Conservation (phyloP, 2,329 filamentous ascomycete genomes). For the Atkinsonella texensis region DNA sequence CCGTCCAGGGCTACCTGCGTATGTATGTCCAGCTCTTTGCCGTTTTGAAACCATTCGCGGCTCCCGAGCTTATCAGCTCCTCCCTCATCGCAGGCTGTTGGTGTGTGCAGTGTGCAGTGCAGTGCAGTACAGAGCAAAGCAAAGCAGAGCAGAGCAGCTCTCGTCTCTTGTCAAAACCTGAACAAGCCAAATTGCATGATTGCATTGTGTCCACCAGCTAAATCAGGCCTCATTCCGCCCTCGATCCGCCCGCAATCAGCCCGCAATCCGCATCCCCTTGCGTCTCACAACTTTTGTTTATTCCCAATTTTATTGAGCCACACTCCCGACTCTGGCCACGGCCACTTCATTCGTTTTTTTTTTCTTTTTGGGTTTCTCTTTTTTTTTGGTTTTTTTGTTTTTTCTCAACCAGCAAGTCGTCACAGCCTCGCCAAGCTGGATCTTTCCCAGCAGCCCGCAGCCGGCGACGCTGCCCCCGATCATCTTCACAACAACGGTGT, state of each 20-base stretch:
- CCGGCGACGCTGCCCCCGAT: conserved; percentile 14
- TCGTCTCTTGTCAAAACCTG: neutral
- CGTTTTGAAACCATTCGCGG: neutral
- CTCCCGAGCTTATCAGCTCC: neutral
- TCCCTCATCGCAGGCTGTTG: neutral
- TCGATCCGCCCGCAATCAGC: no score
- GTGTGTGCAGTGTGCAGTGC: neutral
- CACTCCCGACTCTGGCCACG: conserved; percentile 5
- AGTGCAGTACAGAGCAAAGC: no score
- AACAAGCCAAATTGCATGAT: conserved; percentile 5
- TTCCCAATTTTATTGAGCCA: neutral
- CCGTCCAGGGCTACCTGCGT: neutral
- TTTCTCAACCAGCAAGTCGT: conserved; percentile 2
- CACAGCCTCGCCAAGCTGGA: conserved; percentile 32
- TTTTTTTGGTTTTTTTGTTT: no score
- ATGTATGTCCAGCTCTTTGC: neutral
- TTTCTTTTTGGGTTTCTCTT: no score
- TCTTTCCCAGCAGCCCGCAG: conserved; percentile 28
- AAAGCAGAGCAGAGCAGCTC: no score
- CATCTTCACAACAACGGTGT: conserved; percentile 23
- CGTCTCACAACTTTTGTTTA: conserved; percentile 8
- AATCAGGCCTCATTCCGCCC: neutral
- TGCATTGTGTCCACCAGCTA: conserved; percentile 1
- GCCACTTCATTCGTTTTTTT: conserved; percentile 2
- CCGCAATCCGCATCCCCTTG: conserved; percentile 3